Percentiles rank a stretch among this genome's conserved stretches.
These are phyloP conservation scores for Cladophialophora yegresii DNA, from an alignment of 2,329 filamentous ascomycete genomes.

Conservation along the genomic window DNA sequence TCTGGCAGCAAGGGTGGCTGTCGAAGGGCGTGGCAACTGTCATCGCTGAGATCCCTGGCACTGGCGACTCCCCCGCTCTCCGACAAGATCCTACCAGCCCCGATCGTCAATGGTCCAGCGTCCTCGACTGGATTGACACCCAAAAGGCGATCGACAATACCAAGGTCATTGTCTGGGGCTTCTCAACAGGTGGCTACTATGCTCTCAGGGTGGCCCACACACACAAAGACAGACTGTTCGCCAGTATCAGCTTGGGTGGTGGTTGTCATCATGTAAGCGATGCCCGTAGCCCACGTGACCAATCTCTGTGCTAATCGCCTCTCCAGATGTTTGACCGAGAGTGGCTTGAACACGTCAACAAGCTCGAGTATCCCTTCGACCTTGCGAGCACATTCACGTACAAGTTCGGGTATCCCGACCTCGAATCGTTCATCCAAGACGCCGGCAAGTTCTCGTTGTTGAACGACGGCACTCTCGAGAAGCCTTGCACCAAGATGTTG, in stretches of 20 bases:
- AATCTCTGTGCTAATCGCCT: background rate
- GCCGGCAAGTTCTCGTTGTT: slow-evolving; percentile 57
- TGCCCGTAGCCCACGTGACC: too few species aligned
- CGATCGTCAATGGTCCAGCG: slow-evolving; percentile 56
- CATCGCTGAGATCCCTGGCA: slow-evolving; percentile 66
- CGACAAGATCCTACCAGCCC: slow-evolving; percentile 60
- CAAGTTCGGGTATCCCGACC: slow-evolving; percentile 51
- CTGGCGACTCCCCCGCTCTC: slow-evolving; percentile 68
- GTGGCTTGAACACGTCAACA: slow-evolving; percentile 59
- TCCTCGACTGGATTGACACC: slow-evolving; percentile 57
- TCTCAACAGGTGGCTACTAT: slow-evolving; percentile 61
- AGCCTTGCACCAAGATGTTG: slow-evolving; percentile 52
- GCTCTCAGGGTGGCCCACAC: slow-evolving; percentile 61
- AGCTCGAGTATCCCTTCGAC: slow-evolving; percentile 63
- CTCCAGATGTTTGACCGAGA: slow-evolving; percentile 54
- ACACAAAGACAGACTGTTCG: slow-evolving; percentile 54
- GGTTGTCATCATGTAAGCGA: slow-evolving; percentile 52
- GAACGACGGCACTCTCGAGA: slow-evolving; percentile 57
- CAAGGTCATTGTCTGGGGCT: slow-evolving; percentile 57
- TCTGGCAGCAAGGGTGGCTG: slow-evolving; percentile 35
- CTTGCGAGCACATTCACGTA: slow-evolving; percentile 54
- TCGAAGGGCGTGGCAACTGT: slow-evolving; percentile 56
- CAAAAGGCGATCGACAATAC: slow-evolving; percentile 53
- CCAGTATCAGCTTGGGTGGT: slow-evolving; percentile 57
- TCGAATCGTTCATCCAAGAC: slow-evolving; percentile 53